Percentiles rank a stretch among this genome's conserved stretches.
Evolutionary conservation across 129 eudicot genomes (phyloP).

Genomic region (Solidago caesia): DNA sequence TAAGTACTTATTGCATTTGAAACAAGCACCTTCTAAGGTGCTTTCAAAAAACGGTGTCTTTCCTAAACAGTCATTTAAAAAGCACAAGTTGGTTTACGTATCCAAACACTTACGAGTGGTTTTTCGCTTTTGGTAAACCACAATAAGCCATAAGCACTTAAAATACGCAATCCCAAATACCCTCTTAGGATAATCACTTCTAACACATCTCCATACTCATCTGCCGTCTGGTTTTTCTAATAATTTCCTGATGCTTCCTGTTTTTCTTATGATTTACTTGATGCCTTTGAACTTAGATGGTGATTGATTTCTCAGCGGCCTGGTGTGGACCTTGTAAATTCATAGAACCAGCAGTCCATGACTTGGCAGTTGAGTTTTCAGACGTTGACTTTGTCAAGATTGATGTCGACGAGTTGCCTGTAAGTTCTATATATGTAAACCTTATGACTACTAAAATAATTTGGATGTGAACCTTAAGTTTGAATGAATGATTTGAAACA

Average conservation of each 20-base stretch:
- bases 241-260: not conserved
- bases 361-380: constrained; percentile 56
- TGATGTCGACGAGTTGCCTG: constrained; percentile 73
- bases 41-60: no score
- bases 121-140: no score
- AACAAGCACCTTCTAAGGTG: no score
- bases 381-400: constrained; percentile 74
- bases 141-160: no score
- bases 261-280: not conserved
- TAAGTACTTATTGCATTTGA: no score
- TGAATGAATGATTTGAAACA: constrained; percentile 17
- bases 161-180: no score
- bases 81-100: no score
- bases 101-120: no score
- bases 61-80: no score
- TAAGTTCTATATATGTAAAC: constrained; percentile 27
- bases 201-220: not conserved
- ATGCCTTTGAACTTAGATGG: constrained; percentile 43
- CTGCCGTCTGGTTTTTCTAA: not conserved
- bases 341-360: constrained; percentile 63
- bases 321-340: constrained; percentile 89
- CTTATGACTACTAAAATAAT: not conserved
- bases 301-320: constrained; percentile 71
- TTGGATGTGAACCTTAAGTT: not conserved
- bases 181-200: not conserved